Base-by-base conservation (phyloP, 2,329 filamentous ascomycete genomes). In the Aureobasidium sp. region DNA sequence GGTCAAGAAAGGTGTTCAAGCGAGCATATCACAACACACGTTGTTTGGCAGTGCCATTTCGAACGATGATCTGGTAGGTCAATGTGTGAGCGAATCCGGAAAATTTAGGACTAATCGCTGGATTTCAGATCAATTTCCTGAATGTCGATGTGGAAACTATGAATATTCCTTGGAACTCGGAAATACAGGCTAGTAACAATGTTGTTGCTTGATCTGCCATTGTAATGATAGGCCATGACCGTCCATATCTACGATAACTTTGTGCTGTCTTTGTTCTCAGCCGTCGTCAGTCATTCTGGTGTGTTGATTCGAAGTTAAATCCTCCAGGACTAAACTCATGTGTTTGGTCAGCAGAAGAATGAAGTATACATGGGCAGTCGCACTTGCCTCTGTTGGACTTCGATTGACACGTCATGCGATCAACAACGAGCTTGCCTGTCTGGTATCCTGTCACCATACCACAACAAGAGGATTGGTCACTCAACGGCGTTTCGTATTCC, bases 21-120 rank as follows among this genome's bases (percentile, higher is more conserved):
- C 79, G 8, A 95, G 89, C 63, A 71, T 89, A 45, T 87, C 88
- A 1, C 91, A 97, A 60, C 74, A 83, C 1, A 83, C 88, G 4
- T 71, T 97, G 21, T 97, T 84, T 70, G 88, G 89, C 5, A 77
- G 76, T 55, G 73, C 74, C 4, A 76, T 77, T 38, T 71, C 72
- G 25, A 71, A 79, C 8, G 86, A 90, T 66, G 88, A 95, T 59
- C 76, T 88, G 69, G 87, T 91, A 74, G 70, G 80, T 56, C 21
- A 3, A 11, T 19, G n/a, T 6, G 11, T 17, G 24, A 32, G 11
- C 22, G 17, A 3, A 11, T 34, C 14, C 27, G 2, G 17, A 45
- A 19, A 4, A 39, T 14, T 12, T 7, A 21, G 14, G 21, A 25
- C 24, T 38, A 34, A 41, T 17, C 14, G 30, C 35, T 19, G 27